Conservation (phyloP, 2,329 filamentous ascomycete species). For the Fusarium chuoi region DNA sequence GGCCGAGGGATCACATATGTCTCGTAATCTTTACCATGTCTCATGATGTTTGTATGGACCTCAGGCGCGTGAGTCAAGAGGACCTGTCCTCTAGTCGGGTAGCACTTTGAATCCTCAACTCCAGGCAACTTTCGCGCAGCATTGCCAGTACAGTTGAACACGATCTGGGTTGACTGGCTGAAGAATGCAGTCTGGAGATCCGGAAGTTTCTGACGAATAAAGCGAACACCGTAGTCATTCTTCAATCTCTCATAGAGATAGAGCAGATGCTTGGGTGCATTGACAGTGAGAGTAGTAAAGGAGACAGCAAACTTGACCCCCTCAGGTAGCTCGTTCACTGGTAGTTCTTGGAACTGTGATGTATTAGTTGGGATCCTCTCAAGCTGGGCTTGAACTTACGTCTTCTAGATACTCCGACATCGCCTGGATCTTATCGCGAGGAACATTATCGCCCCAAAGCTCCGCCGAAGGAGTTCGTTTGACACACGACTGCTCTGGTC, state of each 20-base stretch:
- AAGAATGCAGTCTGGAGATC: background rate
- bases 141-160: background rate
- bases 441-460: constrained; percentile 3
- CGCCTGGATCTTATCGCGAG: background rate
- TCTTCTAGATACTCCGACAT: constrained; percentile 5
- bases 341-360: background rate
- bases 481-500: background rate
- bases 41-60: background rate
- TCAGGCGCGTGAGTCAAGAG: background rate
- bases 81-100: background rate
- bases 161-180: fast-evolving
- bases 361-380: fast-evolving
- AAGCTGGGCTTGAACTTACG: background rate
- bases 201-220: background rate
- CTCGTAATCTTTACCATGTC: background rate
- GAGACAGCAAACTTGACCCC: background rate
- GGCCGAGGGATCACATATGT: constrained; percentile 1
- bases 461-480: background rate
- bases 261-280: background rate
- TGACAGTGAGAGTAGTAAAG: background rate
- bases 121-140: background rate
- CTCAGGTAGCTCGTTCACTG: fast-evolving
- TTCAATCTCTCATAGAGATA: background rate
- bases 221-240: background rate
- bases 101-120: background rate